phyloP scores from a whole-genome alignment of 2,329 filamentous ascomycete genomes.

The Sporothrix brasiliensis region DNA sequence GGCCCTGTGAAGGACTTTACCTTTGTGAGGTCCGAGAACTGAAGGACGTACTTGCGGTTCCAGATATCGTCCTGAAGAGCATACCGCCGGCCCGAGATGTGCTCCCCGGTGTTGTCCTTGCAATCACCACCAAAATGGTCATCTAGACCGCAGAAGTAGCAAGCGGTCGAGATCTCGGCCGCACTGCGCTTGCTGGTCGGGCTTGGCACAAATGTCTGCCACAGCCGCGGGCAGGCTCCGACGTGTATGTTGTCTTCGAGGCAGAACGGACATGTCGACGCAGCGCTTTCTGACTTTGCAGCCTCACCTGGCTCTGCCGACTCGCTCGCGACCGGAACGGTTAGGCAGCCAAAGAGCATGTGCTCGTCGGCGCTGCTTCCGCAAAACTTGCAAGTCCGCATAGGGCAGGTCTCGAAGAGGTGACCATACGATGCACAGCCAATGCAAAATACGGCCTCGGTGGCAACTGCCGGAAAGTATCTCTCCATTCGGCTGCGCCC shows the following conservation, averaged over 20 bases:
- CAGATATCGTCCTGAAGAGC: slow-evolving; percentile 51
- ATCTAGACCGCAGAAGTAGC: slow-evolving; percentile 58
- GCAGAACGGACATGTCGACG: slow-evolving; percentile 26
- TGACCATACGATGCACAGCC: slow-evolving; percentile 57
- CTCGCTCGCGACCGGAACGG: not conserved
- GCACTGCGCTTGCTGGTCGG: slow-evolving; percentile 52
- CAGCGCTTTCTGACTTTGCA: not conserved
- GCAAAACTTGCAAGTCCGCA: slow-evolving; percentile 55
- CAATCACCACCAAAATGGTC: slow-evolving; percentile 64
- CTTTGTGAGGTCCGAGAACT: slow-evolving; percentile 20
- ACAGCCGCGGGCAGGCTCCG: slow-evolving; percentile 49
- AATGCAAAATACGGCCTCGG: slow-evolving; percentile 53
- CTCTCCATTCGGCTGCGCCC: slow-evolving; percentile 44
- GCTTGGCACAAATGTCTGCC: slow-evolving; percentile 58
- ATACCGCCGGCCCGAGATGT: slow-evolving; percentile 33
- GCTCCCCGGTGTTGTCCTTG: slow-evolving; percentile 39
- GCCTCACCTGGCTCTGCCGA: not conserved
- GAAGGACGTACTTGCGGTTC: slow-evolving; percentile 44
- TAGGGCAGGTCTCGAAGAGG: slow-evolving; percentile 49
- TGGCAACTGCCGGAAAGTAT: slow-evolving; percentile 57
- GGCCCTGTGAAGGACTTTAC: not conserved
- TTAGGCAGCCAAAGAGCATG: slow-evolving; percentile 52
- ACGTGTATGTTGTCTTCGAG: slow-evolving; percentile 1
- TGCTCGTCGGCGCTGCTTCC: slow-evolving; percentile 47
- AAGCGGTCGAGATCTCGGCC: slow-evolving; percentile 54